Percentiles rank a stretch among this genome's conserved stretches.
Conservation (phyloP, 371 early-diverging fungal species). For the Syncephalastrum sp. region DNA sequence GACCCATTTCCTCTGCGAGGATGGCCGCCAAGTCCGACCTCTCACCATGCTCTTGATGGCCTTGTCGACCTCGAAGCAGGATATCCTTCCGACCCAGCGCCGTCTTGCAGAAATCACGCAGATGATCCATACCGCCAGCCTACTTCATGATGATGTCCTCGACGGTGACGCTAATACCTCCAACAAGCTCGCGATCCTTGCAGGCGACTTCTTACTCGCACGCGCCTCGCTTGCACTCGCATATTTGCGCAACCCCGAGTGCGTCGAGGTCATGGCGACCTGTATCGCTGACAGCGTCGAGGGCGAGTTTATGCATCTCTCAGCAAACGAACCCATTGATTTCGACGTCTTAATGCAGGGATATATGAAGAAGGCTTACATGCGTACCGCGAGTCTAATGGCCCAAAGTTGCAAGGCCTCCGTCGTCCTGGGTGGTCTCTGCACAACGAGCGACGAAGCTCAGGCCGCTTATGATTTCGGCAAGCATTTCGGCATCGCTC, state of each 20-base stretch:
- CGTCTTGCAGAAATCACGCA: slow-evolving; percentile 94
- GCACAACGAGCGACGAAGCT: slow-evolving; percentile 52
- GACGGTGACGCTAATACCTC: slow-evolving; percentile 57
- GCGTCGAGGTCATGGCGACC: slow-evolving; percentile 92
- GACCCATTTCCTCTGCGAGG: slow-evolving; percentile 83
- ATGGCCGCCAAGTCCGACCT: slow-evolving; percentile 92
- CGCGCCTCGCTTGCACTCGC: slow-evolving; percentile 91
- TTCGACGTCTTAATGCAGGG: slow-evolving; percentile 48
- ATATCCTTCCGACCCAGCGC: slow-evolving; percentile 82
- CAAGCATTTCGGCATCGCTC: slow-evolving; percentile 86
- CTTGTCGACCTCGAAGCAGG: slow-evolving; percentile 70
- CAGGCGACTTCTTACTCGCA: slow-evolving; percentile 92
- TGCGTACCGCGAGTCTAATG: slow-evolving; percentile 92
- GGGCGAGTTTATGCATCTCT: slow-evolving; percentile 94
- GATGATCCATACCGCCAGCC: slow-evolving; percentile 94
- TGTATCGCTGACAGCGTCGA: slow-evolving; percentile 92
- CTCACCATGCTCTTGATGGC: slow-evolving; percentile 86
- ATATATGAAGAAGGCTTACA: slow-evolving; percentile 90
- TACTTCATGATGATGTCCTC: slow-evolving; percentile 96
- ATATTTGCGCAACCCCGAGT: slow-evolving; percentile 81
- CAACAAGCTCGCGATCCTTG: slow-evolving; percentile 95
- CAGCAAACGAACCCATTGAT: slow-evolving; percentile 53
- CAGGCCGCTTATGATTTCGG: slow-evolving; percentile 84
- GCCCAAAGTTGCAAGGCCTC: slow-evolving; percentile 90
- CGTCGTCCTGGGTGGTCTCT: slow-evolving; percentile 75